phyloP scores from a whole-genome alignment of 768 basidiomycete genomes.

The Podaxis sp. region DNA sequence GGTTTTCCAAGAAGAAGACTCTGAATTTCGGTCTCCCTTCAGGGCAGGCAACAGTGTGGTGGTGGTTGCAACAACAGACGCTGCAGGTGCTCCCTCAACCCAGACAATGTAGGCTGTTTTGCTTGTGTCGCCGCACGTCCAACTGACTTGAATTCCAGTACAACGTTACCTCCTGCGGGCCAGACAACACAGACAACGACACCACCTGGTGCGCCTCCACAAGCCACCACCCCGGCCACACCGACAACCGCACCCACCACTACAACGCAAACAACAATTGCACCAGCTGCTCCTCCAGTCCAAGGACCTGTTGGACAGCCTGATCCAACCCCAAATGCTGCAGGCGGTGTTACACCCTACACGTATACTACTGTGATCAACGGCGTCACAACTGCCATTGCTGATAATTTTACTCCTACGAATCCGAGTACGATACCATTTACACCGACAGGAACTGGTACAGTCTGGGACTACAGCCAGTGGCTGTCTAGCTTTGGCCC shows the following conservation, averaged over 20 bases:
- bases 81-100: slow-evolving; percentile 41
- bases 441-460: slow-evolving; percentile 28
- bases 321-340: slow-evolving; percentile 31
- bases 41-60: slow-evolving; percentile 53
- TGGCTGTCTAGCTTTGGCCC: slow-evolving; percentile 13
- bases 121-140: background rate
- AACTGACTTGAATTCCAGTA: slow-evolving; percentile 15
- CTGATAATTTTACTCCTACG: slow-evolving; percentile 41
- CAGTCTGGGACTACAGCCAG: slow-evolving; percentile 23
- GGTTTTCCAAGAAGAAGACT: background rate
- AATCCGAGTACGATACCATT: slow-evolving; percentile 30
- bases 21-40: background rate
- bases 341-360: slow-evolving; percentile 51
- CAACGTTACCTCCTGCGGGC: slow-evolving; percentile 23
- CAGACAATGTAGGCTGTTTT: slow-evolving; percentile 36
- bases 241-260: slow-evolving; percentile 22
- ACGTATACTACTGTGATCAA: slow-evolving; percentile 48
- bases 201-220: slow-evolving; percentile 24
- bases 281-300: background rate
- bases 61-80: slow-evolving; percentile 43
- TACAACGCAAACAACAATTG: slow-evolving; percentile 16
- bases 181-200: slow-evolving; percentile 22
- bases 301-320: slow-evolving; percentile 63
- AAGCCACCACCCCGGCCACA: slow-evolving; percentile 21
- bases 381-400: slow-evolving; percentile 33